A percentile compares a stretch with the other conserved stretches of the same genome.
phyloP scores from a whole-genome alignment of 2,329 filamentous ascomycete species.

The Xylariaceae sp. region DNA sequence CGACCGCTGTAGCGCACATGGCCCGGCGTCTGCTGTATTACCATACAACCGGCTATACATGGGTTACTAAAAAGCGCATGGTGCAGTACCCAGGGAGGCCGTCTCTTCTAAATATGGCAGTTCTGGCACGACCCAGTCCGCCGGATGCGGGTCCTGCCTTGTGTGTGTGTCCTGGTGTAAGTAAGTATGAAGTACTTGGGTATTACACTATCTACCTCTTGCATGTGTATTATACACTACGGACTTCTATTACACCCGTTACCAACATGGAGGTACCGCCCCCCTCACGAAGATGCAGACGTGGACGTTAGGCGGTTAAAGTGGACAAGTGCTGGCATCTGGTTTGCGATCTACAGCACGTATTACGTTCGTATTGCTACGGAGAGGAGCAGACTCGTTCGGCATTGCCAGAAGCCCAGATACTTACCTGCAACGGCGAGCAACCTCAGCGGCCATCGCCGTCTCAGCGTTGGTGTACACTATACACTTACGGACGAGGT shows the following conservation, averaged over 20 bases:
- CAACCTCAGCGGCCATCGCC: background rate
- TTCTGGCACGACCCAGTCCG: conserved; percentile 26
- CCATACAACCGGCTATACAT: conserved; percentile 14
- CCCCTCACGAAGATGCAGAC: too few relatives aligned
- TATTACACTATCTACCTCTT: too few relatives aligned
- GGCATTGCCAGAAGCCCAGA: conserved; percentile 5
- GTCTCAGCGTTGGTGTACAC: conserved; percentile 7
- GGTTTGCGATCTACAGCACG: too few relatives aligned
- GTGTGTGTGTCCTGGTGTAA: conserved; percentile 2
- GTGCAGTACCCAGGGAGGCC: conserved; percentile 3
- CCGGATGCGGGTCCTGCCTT: conserved; percentile 23
- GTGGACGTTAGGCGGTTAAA: too few relatives aligned
- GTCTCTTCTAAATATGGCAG: conserved; percentile 26
- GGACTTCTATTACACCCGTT: background rate
- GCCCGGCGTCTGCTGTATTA: conserved; percentile 15
- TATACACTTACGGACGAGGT: conserved; percentile 1
- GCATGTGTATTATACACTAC: too few relatives aligned
- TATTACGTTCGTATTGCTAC: background rate
- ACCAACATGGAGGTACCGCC: background rate
- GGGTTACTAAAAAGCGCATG: conserved; percentile 7
- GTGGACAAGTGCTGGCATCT: too few relatives aligned
- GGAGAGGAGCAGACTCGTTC: conserved; percentile 4
- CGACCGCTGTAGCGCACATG: conserved; percentile 19
- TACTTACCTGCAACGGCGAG: background rate
- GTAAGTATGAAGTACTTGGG: conserved; percentile 6